A percentile compares a stretch with the other conserved stretches of the same genome.
Conservation (phyloP, 2,329 filamentous ascomycete genomes). For the Ophiostoma ips region DNA sequence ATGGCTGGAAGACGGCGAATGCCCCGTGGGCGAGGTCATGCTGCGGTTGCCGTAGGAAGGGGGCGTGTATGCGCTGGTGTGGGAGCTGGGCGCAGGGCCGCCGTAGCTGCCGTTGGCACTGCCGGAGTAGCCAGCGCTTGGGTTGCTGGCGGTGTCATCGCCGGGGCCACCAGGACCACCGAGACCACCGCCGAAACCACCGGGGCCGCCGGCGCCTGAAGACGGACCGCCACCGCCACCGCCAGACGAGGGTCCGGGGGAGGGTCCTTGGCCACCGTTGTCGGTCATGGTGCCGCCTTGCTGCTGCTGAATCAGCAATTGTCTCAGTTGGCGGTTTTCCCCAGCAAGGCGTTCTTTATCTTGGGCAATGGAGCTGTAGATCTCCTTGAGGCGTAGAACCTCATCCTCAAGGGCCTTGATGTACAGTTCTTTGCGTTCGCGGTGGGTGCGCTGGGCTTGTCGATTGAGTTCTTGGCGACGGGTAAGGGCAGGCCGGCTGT, state of each 20-base stretch:
- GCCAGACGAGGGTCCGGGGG: constrained; percentile 11
- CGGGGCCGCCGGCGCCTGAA: constrained; percentile 12
- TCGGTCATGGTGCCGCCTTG: constrained; percentile 30
- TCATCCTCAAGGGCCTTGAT: constrained; percentile 90
- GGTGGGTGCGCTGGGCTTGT: constrained; percentile 87
- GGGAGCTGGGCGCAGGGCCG: constrained; percentile 25
- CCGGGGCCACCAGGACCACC: constrained; percentile 15
- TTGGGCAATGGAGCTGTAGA: constrained; percentile 57
- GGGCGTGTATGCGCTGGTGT: constrained; percentile 33
- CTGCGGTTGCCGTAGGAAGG: constrained; percentile 20
- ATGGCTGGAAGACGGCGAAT: neutral
- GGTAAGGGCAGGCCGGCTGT: constrained; percentile 87
- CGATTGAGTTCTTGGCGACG: constrained; percentile 86
- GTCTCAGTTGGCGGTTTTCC: constrained; percentile 65
- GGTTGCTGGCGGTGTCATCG: constrained; percentile 33
- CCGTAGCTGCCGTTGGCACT: constrained; percentile 51
- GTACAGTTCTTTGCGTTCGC: constrained; percentile 91
- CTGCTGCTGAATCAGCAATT: constrained; percentile 31
- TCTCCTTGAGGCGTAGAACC: constrained; percentile 74
- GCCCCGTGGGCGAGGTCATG: constrained; percentile 4
- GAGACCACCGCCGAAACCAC: too few relatives aligned
- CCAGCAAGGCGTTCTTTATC: constrained; percentile 64
- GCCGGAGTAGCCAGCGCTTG: constrained; percentile 35
- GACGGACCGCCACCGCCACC: constrained; percentile 13
- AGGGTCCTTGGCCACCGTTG: neutral